These are phyloP conservation scores for Lentinula guzmanii DNA, from an alignment of 768 basidiomycete species.

Conservation along the genomic window DNA sequence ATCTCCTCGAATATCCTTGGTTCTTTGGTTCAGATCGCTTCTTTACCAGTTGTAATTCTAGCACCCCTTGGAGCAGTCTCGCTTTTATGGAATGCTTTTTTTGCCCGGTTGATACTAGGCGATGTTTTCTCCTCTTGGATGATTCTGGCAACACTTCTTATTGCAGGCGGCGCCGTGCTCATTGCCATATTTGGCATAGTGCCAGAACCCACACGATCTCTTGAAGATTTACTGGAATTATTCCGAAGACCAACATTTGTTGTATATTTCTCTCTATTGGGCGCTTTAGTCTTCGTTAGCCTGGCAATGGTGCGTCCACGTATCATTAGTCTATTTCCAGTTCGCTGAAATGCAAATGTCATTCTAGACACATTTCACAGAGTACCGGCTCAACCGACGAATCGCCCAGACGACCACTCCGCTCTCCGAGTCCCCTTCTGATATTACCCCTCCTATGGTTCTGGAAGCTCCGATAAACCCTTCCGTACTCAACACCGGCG, in stretches of 20 bases:
- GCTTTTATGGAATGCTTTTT: constrained; percentile 91
- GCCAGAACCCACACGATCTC: constrained; percentile 76
- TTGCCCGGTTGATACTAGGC: constrained; percentile 77
- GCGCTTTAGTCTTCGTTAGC: constrained; percentile 49
- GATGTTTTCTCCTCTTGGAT: constrained; percentile 84
- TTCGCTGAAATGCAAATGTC: neutral
- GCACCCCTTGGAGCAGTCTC: constrained; percentile 91
- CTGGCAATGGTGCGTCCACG: constrained; percentile 53
- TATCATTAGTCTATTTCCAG: neutral
- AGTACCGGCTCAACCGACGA: constrained; percentile 52
- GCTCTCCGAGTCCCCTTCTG: constrained; percentile 16
- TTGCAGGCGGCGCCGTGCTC: constrained; percentile 82
- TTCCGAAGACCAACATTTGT: constrained; percentile 76
- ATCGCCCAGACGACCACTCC: constrained; percentile 14
- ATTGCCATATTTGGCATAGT: constrained; percentile 93
- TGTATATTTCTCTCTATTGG: constrained; percentile 73
- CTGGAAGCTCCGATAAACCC: constrained; percentile 29
- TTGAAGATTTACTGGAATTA: constrained; percentile 77
- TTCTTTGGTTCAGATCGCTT: constrained; percentile 88
- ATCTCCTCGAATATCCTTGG: constrained; percentile 85
- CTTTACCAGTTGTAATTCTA: constrained; percentile 90
- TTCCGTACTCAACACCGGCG: constrained; percentile 29
- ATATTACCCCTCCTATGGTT: constrained; percentile 28
- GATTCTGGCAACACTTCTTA: constrained; percentile 80
- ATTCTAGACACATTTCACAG: constrained; percentile 63